Conservation (phyloP, 768 basidiomycete genomes). For the Suillus variegatus region DNA sequence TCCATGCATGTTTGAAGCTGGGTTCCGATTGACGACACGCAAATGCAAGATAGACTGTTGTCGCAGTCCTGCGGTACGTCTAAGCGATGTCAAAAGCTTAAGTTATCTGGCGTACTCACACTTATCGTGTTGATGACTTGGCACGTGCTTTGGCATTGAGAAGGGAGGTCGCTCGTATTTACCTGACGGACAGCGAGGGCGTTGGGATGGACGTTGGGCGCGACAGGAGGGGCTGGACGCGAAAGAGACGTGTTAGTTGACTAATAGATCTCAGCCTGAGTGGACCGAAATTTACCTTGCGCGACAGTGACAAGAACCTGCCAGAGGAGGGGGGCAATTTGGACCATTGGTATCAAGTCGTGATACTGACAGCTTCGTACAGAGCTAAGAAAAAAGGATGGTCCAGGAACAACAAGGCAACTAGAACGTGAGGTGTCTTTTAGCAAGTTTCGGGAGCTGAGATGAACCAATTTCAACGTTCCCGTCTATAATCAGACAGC, state of each 20-base stretch:
- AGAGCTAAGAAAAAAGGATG: not conserved
- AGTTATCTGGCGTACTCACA: slow-evolving; percentile 12
- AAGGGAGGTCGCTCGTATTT: slow-evolving; percentile 13
- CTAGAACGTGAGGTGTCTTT: not conserved
- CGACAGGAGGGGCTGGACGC: not conserved
- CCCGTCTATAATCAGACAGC: not conserved
- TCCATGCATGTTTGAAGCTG: slow-evolving; percentile 20
- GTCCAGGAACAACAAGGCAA: not conserved
- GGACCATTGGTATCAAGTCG: slow-evolving; percentile 20
- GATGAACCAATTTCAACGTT: not conserved
- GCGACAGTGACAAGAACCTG: slow-evolving; percentile 11
- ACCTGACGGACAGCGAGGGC: slow-evolving; percentile 25
- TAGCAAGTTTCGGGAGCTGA: not conserved
- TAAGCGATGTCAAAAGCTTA: not conserved
- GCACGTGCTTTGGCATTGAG: slow-evolving; percentile 23
- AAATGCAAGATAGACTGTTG: slow-evolving; percentile 12
- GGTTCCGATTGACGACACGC: slow-evolving; percentile 14
- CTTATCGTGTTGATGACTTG: slow-evolving; percentile 19
- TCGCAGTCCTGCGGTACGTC: slow-evolving; percentile 14
- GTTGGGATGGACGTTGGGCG: not conserved
- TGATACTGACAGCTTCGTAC: not conserved
- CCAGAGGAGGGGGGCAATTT: slow-evolving; percentile 20
- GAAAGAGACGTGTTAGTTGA: not conserved
- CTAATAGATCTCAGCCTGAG: too few species aligned
- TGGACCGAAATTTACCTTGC: slow-evolving; percentile 12